These are phyloP conservation scores for Colletotrichum melonis DNA, from an alignment of 2,329 filamentous ascomycete genomes.

Conservation along the genomic window DNA sequence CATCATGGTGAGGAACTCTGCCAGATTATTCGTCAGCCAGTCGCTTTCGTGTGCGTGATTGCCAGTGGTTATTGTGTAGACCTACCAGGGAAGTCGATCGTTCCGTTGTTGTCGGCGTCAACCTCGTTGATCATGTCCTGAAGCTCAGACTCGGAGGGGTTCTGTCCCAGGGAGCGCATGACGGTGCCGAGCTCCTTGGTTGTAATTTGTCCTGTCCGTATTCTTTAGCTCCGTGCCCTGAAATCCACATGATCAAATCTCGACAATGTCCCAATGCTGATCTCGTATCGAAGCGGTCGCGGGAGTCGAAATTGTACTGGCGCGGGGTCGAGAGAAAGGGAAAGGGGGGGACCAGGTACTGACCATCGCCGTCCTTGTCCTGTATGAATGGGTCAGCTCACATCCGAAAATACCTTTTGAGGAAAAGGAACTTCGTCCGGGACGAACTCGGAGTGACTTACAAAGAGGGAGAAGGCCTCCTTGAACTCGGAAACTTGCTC, in stretches of 20 bases:
- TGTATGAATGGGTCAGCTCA: constrained; percentile 53
- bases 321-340: constrained; percentile 7
- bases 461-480: constrained; percentile 99
- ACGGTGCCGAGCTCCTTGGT: constrained; percentile 91
- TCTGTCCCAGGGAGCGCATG: constrained; percentile 91
- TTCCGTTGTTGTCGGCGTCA: constrained; percentile 92
- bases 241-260: background rate
- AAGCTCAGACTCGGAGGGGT: constrained; percentile 88
- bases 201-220: constrained; percentile 81
- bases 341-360: constrained; percentile 53
- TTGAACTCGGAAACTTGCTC: constrained; percentile 99
- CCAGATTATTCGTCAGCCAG: constrained; percentile 42
- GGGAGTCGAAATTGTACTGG: constrained; percentile 6
- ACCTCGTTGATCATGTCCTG: constrained; percentile 97
- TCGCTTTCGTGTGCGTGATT: background rate
- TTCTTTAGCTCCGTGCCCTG: constrained; percentile 40
- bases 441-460: constrained; percentile 64
- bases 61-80: constrained; percentile 3
- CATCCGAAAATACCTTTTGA: constrained; percentile 29
- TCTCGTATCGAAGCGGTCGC: constrained; percentile 14
- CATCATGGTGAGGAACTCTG: constrained; percentile 96
- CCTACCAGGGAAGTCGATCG: constrained; percentile 90
- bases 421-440: constrained; percentile 1
- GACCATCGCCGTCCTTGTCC: constrained; percentile 94
- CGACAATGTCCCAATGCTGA: background rate